Percentiles rank a stretch among this genome's conserved stretches.
Evolutionary conservation across 1,139 yeast genomes (phyloP).

Genomic region (Diutina neorugosa): DNA sequence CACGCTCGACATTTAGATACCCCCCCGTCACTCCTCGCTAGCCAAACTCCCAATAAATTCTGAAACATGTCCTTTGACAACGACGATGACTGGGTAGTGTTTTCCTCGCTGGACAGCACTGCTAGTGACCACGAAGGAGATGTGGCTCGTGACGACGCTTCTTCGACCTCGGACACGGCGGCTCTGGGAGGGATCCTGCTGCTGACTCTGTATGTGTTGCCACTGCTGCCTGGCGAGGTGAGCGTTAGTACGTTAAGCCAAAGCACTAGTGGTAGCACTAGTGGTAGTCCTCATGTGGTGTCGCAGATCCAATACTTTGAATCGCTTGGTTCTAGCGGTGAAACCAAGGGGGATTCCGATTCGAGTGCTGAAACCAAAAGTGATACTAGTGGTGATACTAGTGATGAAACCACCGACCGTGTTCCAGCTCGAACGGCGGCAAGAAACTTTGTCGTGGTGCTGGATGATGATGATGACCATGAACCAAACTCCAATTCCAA

Average conservation of each 20-base stretch:
- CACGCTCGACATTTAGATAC: not conserved
- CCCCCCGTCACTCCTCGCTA: no score
- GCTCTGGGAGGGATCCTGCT: not conserved
- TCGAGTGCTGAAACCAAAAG: not conserved
- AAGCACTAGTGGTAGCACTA: not conserved
- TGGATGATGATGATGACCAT: not conserved
- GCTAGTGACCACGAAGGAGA: not conserved
- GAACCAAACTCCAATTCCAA: no score
- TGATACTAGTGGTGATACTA: not conserved
- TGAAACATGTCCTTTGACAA: not conserved
- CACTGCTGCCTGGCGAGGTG: not conserved
- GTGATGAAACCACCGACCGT: no score
- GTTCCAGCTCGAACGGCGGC: no score
- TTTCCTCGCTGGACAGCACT: not conserved
- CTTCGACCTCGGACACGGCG: not conserved
- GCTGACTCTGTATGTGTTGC: not conserved
- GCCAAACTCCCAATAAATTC: no score
- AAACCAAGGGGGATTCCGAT: not conserved
- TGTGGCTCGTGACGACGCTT: not conserved
- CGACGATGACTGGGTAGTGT: slow-evolving; percentile 3
- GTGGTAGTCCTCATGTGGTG: not conserved
- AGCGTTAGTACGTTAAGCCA: not conserved
- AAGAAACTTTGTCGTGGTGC: no score
- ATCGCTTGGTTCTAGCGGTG: not conserved
- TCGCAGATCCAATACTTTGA: not conserved